phyloP scores from a whole-genome alignment of 805 yeast species.

The Kockiozyma suomiensis region DNA sequence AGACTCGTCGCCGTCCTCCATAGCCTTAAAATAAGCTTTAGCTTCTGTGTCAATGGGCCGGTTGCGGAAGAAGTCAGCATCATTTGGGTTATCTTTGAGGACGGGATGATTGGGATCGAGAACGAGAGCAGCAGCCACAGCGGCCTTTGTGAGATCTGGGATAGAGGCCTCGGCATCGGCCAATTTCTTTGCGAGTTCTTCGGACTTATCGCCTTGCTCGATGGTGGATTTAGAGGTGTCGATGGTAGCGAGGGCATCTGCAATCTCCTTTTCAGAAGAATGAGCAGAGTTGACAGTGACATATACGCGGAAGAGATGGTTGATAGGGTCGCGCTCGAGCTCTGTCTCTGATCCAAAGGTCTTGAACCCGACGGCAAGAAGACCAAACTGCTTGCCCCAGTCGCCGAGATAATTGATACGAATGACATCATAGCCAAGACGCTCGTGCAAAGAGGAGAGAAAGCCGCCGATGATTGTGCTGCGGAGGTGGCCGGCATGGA shows the following conservation, averaged over 20 bases:
- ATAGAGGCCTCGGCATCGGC: slow-evolving; percentile 10
- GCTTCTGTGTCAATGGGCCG: slow-evolving; percentile 73
- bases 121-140: slow-evolving; percentile 17
- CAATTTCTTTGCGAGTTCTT: slow-evolving; percentile 7
- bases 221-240: slow-evolving; percentile 38
- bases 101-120: slow-evolving; percentile 21
- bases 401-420: slow-evolving; percentile 96
- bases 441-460: slow-evolving; percentile 84
- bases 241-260: slow-evolving; percentile 53
- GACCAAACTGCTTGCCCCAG: slow-evolving; percentile 99
- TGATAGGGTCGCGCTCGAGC: slow-evolving; percentile 77
- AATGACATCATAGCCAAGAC: slow-evolving; percentile 87
- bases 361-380: slow-evolving; percentile 88
- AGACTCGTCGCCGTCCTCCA: slow-evolving; percentile 90
- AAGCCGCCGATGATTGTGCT: slow-evolving; percentile 98
- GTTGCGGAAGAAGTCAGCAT: slow-evolving; percentile 20
- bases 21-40: slow-evolving; percentile 78
- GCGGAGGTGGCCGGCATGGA: slow-evolving; percentile 99
- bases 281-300: slow-evolving; percentile 83
- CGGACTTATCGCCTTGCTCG: slow-evolving; percentile 28
- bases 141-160: slow-evolving; percentile 27
- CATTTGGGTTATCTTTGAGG: neutral
- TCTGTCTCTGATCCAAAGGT: slow-evolving; percentile 80
- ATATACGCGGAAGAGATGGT: slow-evolving; percentile 92
- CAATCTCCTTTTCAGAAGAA: slow-evolving; percentile 59